Evolutionary conservation across 495 filamentous ascomycete genomes (phyloP), one percentile per base, ranked within the genome.

Genomic region (Sabuloglossum arenarium): DNA sequence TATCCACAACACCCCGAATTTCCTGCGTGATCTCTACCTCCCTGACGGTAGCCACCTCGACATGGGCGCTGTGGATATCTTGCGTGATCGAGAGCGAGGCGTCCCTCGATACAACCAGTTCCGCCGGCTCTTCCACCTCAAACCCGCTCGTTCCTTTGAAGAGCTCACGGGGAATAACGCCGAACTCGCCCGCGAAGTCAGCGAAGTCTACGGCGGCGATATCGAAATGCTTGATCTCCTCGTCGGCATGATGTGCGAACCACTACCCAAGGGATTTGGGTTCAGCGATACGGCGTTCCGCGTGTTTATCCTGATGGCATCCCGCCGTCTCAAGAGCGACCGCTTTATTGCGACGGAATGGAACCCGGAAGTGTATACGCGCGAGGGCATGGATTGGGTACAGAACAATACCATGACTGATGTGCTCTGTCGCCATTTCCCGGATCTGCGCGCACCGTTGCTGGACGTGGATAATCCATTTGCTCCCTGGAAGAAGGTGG

Each of bases 101-200:
- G 67, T 73, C 25, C 71, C 71, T 6, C 64, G 71, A n/a, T 73
- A 73, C 64, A 67, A 66, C 63, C 39, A 55, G 10, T 73, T 73
- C 69, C 65, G 71, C 0, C 66, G 70, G 0, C 62, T 70, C 42
- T 61, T 73, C 45, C 71, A 65, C 34, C 59, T 73, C 25, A 27
- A 55, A 0, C 56, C 63, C 0, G 60, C 65, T 19, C 59, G 47
- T 4, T 64, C 62, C 6, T 72, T 70, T 43, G 53, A 61, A 10
- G 63, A 65, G 16, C 58, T 72, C 0, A 67, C 67, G 1, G 70
- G 69, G 1, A 12, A 43, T n/a, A 61, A 71, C 58, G 24, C 27
- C 1, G 25, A 9, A 1, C 65, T 72, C 0, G 70, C 69, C 0
- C 34, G 25, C 2, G 60, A 67, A 52, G 51, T 72, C 10, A 19